A percentile compares a stretch with the other conserved stretches of the same genome.
Evolutionary conservation across 2,329 filamentous ascomycete species (phyloP).

Genomic region (Colletotrichum karsti): DNA sequence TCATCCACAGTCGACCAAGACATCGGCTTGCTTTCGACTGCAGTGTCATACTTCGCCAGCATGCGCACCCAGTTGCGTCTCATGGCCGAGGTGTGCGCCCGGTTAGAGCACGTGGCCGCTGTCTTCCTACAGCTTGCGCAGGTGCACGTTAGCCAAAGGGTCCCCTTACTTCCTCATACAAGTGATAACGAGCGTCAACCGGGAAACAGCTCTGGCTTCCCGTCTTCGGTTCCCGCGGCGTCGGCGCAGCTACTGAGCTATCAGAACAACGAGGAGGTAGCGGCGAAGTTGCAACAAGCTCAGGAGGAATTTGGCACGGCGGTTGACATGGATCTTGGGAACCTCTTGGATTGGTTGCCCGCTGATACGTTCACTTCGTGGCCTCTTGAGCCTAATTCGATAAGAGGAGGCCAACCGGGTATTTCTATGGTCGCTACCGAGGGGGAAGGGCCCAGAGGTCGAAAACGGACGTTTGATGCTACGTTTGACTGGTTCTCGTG

Average conservation of each 20-base stretch:
- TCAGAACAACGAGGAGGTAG: background rate
- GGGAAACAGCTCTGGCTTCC: background rate
- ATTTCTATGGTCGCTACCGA: too few species aligned
- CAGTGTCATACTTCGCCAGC: constrained; percentile 10
- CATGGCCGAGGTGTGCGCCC: background rate
- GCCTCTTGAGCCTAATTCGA: too few species aligned
- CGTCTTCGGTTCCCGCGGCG: background rate
- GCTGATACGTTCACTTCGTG: background rate
- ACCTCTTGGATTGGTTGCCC: constrained; percentile 1
- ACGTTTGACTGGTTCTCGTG: constrained; percentile 18
- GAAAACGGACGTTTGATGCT: constrained; percentile 3
- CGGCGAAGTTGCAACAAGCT: too few species aligned
- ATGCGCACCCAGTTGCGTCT: constrained; percentile 10
- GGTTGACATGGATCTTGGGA: background rate
- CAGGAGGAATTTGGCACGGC: background rate
- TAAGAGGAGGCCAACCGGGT: background rate
- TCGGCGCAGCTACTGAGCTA: background rate
- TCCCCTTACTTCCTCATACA: background rate
- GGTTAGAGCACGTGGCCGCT: background rate
- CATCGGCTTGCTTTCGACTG: background rate
- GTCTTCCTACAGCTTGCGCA: background rate
- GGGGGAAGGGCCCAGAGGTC: background rate
- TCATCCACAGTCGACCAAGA: background rate
- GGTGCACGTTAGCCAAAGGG: background rate
- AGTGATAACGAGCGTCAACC: background rate